Evolutionary conservation across 2,329 filamentous ascomycete species (phyloP).

Genomic region (Sphaerostilbella broomeana): DNA sequence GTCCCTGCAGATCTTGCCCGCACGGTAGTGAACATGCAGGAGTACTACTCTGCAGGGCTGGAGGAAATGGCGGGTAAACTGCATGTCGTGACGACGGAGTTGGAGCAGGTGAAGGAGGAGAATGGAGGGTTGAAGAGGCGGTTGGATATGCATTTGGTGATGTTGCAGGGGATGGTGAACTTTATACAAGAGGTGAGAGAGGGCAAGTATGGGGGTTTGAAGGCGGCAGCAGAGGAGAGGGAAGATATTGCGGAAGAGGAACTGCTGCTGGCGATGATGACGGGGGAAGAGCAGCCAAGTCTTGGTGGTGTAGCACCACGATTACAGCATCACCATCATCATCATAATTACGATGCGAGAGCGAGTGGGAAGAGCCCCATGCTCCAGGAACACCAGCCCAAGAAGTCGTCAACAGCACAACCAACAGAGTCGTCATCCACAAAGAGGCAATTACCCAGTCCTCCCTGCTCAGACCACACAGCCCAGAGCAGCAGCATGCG

Average conservation of each 20-base stretch:
- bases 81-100: constrained; percentile 3
- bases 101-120: constrained; percentile 2
- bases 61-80: constrained; percentile 13
- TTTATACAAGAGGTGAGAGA: constrained; percentile 18
- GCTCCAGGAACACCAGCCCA: no score
- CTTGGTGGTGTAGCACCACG: no score
- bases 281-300: background rate
- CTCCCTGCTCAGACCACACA: no score
- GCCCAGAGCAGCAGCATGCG: background rate
- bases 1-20: constrained; percentile 13
- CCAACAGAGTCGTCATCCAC: no score
- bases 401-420: no score
- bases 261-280: background rate
- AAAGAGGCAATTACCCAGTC: no score
- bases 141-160: constrained; percentile 16
- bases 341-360: no score
- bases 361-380: no score
- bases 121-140: constrained; percentile 14
- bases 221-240: no score
- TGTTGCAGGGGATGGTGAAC: constrained; percentile 18
- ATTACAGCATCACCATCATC: no score
- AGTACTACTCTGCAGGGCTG: constrained; percentile 18
- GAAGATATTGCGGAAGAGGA: background rate
- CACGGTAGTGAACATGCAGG: constrained; percentile 18
- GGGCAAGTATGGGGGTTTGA: constrained; percentile 1